phyloP scores from a whole-genome alignment of 169 alveolate genomes.

The Eimeria acervulina region DNA sequence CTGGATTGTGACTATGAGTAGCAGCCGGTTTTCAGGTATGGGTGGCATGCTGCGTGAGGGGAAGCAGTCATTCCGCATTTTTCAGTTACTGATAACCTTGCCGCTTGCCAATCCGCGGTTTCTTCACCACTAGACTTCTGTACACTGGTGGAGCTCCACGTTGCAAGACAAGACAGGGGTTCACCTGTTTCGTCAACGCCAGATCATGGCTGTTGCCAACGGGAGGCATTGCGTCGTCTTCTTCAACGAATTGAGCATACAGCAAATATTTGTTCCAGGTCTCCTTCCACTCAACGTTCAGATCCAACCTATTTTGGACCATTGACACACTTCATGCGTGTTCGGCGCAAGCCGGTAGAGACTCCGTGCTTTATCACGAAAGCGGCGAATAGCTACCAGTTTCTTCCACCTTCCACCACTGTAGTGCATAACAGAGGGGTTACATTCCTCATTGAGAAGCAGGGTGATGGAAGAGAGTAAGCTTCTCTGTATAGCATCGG shows the following conservation, averaged over 20 bases:
- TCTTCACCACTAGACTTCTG: background rate
- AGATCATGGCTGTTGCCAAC: background rate
- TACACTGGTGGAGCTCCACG: background rate
- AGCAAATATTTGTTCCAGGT: background rate
- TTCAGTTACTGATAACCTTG: background rate
- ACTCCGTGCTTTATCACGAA: background rate
- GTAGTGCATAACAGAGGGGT: too few species aligned
- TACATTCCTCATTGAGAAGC: too few species aligned
- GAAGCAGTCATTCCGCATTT: background rate
- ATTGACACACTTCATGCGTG: background rate
- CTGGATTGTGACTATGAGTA: background rate
- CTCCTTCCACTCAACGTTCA: background rate
- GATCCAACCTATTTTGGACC: background rate
- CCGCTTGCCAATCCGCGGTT: background rate
- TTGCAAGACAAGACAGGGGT: background rate
- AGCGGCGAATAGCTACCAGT: background rate
- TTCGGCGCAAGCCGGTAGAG: background rate
- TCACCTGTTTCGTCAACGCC: background rate
- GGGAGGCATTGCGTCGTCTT: background rate
- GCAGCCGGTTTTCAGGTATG: background rate
- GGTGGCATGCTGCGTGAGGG: background rate
- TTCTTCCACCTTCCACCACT: background rate
- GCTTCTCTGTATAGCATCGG: too few species aligned
- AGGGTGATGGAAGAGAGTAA: too few species aligned
- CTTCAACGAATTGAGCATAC: background rate